Evolutionary conservation across 441 rosid genomes (phyloP).

Genomic region (Syzygium syzygioides): DNA sequence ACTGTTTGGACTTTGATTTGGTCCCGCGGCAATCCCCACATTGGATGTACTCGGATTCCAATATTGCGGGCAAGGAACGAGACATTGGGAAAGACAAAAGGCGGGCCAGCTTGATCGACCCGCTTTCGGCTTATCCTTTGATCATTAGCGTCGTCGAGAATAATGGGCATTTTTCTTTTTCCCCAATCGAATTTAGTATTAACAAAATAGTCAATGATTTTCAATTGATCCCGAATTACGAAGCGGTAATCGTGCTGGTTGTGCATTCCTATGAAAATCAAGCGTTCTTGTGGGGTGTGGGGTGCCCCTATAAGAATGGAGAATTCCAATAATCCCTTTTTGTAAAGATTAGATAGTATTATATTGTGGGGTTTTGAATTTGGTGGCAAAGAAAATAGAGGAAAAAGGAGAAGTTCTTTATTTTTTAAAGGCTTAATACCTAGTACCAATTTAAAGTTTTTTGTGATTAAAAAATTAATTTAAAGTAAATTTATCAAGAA

Average conservation of each 20-base stretch:
- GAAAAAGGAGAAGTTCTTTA: background rate
- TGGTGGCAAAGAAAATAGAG: background rate
- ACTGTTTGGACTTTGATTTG: background rate
- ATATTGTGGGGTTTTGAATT: background rate
- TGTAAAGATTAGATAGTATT: background rate
- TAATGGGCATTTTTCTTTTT: background rate
- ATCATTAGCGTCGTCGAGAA: background rate
- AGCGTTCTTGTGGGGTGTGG: background rate
- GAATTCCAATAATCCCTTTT: background rate
- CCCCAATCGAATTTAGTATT: background rate
- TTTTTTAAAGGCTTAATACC: background rate
- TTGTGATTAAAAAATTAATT: too few relatives aligned
- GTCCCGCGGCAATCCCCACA: background rate
- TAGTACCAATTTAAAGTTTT: too few relatives aligned
- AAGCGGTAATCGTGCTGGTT: background rate
- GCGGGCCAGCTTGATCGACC: background rate
- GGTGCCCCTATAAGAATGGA: background rate
- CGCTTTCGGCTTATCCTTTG: background rate
- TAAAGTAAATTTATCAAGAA: rapidly evolving
- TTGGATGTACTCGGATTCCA: background rate
- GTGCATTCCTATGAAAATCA: background rate
- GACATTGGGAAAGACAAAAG: background rate
- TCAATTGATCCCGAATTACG: background rate
- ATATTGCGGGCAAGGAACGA: background rate
- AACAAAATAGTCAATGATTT: background rate